Evolutionary conservation across 129 eudicot genomes (phyloP), one percentile per base, ranked within the genome.

Genomic region (Kitagawia praeruptora): DNA sequence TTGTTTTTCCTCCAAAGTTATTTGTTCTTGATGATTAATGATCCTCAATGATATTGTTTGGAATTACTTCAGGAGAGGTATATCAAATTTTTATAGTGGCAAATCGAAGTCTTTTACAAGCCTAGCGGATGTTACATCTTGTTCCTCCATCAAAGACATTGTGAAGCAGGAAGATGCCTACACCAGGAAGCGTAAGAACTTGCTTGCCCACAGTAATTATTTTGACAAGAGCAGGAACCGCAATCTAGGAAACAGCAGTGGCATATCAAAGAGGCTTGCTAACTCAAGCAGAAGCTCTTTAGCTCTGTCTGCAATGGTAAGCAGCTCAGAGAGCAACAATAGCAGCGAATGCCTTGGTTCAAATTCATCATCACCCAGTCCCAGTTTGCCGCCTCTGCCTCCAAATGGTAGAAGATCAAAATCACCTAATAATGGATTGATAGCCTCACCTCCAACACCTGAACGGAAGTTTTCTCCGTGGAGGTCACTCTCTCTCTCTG

Each of bases 21-120:
- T 16, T 16, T n/a, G 66, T 58, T 23, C n/a, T 4, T 23, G 66
- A 23, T 74, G n/a, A 42, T 47, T 14, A 74, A 74, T 14, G 27
- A 7, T 74, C 40, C 31, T 46, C 12, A 27, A 44, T 9, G 46
- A 8, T 42, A 6, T 25, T 74, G 16, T 79, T 37, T 18, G 16
- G 18, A 13, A 66, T 31, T 61, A 61, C 21, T 83, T 74, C 84
- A 95, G 98, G 89, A 87, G 89, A 84, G 92, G 98, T 75, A 82
- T 95, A 71, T 95, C 98, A 5, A 80, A 82, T 6, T 90, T 88
- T 77, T 93, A 91, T 81, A 73, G 77, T 34, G 97, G 98, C 47
- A 95, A 90, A 90, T 95, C 98, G 4, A 95, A 95, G 82, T 92
- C 97, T 3, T 95, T 80, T 76, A 89, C 94, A 31, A 92, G 92